Evolutionary conservation across 768 basidiomycete species (phyloP).

Genomic region (Boletus rex-veris): DNA sequence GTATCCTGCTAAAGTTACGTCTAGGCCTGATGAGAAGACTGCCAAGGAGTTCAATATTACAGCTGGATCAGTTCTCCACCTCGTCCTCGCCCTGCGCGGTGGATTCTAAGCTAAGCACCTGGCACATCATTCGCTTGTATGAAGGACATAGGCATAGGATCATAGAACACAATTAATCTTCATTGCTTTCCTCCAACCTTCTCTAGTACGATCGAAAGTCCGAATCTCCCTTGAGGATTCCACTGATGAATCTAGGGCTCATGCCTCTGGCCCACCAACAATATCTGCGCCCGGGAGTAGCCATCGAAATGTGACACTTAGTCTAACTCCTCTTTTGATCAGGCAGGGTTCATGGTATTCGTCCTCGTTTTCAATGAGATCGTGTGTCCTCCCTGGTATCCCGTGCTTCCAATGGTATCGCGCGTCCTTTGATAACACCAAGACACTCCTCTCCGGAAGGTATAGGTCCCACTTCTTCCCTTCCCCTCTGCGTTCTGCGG

Average conservation of each 20-base stretch:
- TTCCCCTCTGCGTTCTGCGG: not conserved
- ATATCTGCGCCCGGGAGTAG: conserved; percentile 80
- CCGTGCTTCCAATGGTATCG: conserved; percentile 89
- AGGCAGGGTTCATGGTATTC: conserved; percentile 28
- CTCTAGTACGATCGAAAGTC: conserved; percentile 2
- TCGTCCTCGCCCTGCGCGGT: conserved; percentile 93
- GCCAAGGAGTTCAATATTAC: conserved; percentile 79
- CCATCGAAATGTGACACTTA: conserved; percentile 89
- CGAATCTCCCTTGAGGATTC: not conserved
- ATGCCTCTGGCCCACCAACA: conserved; percentile 50
- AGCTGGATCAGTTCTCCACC: conserved; percentile 86
- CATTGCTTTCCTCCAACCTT: conserved; percentile 9
- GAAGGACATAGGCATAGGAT: conserved; percentile 21
- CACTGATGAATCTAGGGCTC: conserved; percentile 11
- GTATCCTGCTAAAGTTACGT: not conserved
- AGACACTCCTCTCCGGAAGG: conserved; percentile 70
- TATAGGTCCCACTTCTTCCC: conserved; percentile 46
- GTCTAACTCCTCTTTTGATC: conserved; percentile 51
- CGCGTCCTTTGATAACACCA: conserved; percentile 77
- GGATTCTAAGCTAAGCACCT: conserved; percentile 46
- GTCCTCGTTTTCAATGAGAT: conserved; percentile 48
- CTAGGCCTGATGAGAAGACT: conserved; percentile 88
- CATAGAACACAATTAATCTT: conserved; percentile 30
- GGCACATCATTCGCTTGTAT: conserved; percentile 6
- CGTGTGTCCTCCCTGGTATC: conserved; percentile 60